Percentiles rank a stretch among this genome's conserved stretches.
These are phyloP conservation scores for Fusarium virguliforme DNA, from an alignment of 2,329 filamentous ascomycete species.

Conservation along the genomic window DNA sequence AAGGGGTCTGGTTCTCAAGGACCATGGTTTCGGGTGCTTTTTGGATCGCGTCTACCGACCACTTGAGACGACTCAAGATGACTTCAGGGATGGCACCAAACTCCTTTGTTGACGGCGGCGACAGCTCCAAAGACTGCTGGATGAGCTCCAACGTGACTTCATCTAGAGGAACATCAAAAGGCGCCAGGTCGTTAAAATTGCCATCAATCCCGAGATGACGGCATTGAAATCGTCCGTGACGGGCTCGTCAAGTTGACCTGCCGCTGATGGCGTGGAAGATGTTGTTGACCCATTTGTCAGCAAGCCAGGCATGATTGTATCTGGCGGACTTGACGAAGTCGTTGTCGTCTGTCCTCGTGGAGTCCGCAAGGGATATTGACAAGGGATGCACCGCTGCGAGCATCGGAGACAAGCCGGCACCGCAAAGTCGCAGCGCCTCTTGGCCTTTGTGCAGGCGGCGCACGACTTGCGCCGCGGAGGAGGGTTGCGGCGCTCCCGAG, in stretches of 20 bases:
- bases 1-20: conserved; percentile 65
- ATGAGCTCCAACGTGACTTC: conserved; percentile 43
- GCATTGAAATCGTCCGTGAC: conserved; percentile 38
- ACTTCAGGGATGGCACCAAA: conserved; percentile 47
- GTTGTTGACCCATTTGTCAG: conserved; percentile 22
- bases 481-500: conserved; percentile 61
- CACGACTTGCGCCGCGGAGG: conserved; percentile 71
- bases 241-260: conserved; percentile 12
- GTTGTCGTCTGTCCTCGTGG: conserved; percentile 8
- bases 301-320: conserved; percentile 24
- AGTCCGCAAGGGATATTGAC: conserved; percentile 61
- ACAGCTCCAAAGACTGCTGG: conserved; percentile 43
- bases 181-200: conserved; percentile 24
- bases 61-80: conserved; percentile 56
- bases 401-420: conserved; percentile 70
- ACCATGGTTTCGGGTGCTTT: conserved; percentile 67
- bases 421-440: conserved; percentile 70
- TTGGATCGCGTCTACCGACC: conserved; percentile 67
- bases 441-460: conserved; percentile 69
- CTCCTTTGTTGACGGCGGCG: conserved; percentile 44
- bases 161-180: conserved; percentile 35
- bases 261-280: conserved; percentile 17
- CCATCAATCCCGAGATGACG: conserved; percentile 38
- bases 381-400: conserved; percentile 62
- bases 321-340: conserved; percentile 16